A percentile compares a stretch with the other conserved stretches of the same genome.
These are phyloP conservation scores for Lantana camara DNA, from an alignment of 257 asterid genomes.

Conservation along the genomic window DNA sequence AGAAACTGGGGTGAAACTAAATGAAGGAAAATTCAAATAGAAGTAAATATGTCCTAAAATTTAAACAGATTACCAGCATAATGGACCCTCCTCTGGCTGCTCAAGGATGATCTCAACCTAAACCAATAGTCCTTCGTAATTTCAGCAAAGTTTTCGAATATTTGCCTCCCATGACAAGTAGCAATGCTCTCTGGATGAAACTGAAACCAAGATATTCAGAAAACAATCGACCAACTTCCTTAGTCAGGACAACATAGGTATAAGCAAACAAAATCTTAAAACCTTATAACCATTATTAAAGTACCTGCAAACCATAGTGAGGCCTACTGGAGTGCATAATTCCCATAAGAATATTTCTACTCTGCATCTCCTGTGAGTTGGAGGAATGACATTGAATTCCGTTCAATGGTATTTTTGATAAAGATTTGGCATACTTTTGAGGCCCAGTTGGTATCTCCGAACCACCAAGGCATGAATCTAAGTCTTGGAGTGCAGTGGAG, in stretches of 20 bases:
- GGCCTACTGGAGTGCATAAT: constrained; percentile 89
- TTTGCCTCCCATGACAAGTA: constrained; percentile 77
- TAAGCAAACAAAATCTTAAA: not conserved
- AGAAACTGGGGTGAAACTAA: not conserved
- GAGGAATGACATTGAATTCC: constrained; percentile 40
- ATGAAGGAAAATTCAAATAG: not conserved
- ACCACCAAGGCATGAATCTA: constrained; percentile 38
- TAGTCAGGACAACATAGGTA: constrained; percentile 15
- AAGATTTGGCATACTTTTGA: constrained; percentile 31
- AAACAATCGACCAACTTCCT: not conserved
- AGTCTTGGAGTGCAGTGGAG: constrained; percentile 43
- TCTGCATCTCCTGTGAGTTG: constrained; percentile 38
- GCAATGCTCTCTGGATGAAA: constrained; percentile 98
- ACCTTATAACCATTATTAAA: constrained; percentile 15
- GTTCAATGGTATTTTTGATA: constrained; percentile 32
- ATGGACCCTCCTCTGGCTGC: constrained; percentile 41
- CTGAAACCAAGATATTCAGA: constrained; percentile 37
- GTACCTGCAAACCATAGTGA: constrained; percentile 96
- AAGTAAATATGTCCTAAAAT: constrained; percentile 14
- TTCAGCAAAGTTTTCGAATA: constrained; percentile 82
- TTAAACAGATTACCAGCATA: constrained; percentile 64
- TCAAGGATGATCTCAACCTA: constrained; percentile 57
- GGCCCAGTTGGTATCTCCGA: constrained; percentile 40
- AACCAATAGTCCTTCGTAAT: constrained; percentile 86
- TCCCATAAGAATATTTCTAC: constrained; percentile 80